phyloP scores from a whole-genome alignment of 2,329 filamentous ascomycete species.

The Aspergillus tanneri region DNA sequence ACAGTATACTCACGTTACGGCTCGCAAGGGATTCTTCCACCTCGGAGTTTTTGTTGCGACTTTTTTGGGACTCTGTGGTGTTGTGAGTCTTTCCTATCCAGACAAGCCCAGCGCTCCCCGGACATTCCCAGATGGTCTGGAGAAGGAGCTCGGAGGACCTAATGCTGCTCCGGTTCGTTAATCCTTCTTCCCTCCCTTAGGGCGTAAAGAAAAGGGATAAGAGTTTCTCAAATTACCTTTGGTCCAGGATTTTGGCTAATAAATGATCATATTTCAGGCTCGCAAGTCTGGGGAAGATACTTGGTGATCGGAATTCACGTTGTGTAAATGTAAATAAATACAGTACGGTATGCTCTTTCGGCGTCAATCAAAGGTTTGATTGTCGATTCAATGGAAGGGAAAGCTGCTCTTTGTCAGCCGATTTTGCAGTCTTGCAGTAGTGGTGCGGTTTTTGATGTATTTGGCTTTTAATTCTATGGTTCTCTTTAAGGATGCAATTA shows the following conservation, averaged over 20 bases:
- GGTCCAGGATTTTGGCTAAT: constrained; percentile 14
- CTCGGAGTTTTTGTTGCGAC: constrained; percentile 65
- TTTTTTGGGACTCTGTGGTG: constrained; percentile 64
- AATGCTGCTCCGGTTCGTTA: constrained; percentile 64
- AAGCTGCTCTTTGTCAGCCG: constrained; percentile 14
- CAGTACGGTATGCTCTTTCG: constrained; percentile 34
- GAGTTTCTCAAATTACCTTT: background rate
- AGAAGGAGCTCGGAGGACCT: constrained; percentile 71
- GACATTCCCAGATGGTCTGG: constrained; percentile 67
- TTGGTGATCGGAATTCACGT: constrained; percentile 33
- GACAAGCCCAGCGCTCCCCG: constrained; percentile 68
- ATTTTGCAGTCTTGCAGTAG: no score
- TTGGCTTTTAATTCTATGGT: no score
- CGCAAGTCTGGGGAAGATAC: constrained; percentile 40
- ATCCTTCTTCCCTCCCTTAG: background rate
- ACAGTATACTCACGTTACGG: constrained; percentile 80
- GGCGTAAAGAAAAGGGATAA: background rate
- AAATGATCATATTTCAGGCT: constrained; percentile 28
- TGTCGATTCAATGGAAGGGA: constrained; percentile 16
- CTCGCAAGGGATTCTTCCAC: constrained; percentile 68
- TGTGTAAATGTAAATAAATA: constrained; percentile 47
- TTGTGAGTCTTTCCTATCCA: constrained; percentile 68
- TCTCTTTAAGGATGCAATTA: no score
- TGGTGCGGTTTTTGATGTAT: no score
- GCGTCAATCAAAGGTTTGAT: constrained; percentile 31